Conservation (phyloP, 805 yeast genomes). For the Candida sithepensis region DNA sequence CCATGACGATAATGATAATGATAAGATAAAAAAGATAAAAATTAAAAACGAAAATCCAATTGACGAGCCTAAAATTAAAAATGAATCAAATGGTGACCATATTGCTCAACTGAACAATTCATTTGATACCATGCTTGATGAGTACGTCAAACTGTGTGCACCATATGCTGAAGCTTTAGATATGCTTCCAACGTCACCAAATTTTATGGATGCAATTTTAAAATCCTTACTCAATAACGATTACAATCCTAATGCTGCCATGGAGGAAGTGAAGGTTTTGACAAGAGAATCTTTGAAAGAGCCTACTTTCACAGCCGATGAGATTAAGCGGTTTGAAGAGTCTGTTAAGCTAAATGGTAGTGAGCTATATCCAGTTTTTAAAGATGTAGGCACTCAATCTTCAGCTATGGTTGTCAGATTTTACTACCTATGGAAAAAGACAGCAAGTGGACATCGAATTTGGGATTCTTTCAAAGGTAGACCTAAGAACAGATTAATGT, state of each 20-base stretch:
- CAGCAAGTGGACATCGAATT: conserved; percentile 64
- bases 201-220: conserved; percentile 74
- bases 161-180: conserved; percentile 54
- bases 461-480: conserved; percentile 85
- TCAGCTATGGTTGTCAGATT: conserved; percentile 78
- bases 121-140: conserved; percentile 33
- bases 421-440: conserved; percentile 91
- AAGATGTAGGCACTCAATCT: conserved; percentile 70
- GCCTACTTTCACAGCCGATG: conserved; percentile 69
- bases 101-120: conserved; percentile 2
- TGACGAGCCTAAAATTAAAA: no score
- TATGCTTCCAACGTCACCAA: conserved; percentile 64
- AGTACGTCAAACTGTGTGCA: conserved; percentile 51
- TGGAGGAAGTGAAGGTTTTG: conserved; percentile 40
- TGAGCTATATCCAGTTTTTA: conserved; percentile 70
- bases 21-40: not conserved
- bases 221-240: conserved; percentile 47
- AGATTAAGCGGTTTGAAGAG: conserved; percentile 64
- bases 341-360: conserved; percentile 73
- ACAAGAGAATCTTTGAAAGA: conserved; percentile 63
- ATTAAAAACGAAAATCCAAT: not conserved
- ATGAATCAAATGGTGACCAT: not conserved
- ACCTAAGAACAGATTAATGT: conserved; percentile 51
- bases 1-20: not conserved
- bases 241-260: conserved; percentile 51